Base-by-base conservation (phyloP, 441 rosid species). In the Biscutella laevigata region DNA sequence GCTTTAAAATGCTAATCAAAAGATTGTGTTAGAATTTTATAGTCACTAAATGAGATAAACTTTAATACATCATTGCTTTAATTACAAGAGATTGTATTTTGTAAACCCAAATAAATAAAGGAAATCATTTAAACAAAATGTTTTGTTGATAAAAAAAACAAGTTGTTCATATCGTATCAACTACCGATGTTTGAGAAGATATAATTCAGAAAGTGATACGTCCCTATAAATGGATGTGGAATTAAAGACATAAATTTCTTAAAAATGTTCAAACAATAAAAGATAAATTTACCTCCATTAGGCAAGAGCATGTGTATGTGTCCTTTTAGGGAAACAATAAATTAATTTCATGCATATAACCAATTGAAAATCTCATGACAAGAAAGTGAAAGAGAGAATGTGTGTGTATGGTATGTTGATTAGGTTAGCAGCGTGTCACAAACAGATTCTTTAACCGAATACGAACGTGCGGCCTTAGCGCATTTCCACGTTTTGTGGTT, bases 321-420 rank as follows among this genome's bases (percentile, higher is more conserved):
- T 40, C 66, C 67, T 65, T 63, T 46, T 52, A 39, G 34, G 59
- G 76, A 49, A 71, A 59, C 72, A 68, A 16, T 66, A 53, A 54
- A 49, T 70, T 67, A 68, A 55, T 57, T 53, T 42, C 47, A 48
- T 36, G 49, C 40, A 57, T 35, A 50, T 47, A 40, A 42, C 48
- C 27, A 27, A 59, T 5, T 19, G 13, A 28, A 35, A 39, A 7
- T 25, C 10, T 59, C 46, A 25, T 59, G 66, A 38, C 65, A 59
- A 64, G 54, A 64, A 57, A 62, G 65, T 52, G 37, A 32, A 39
- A 38, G 46, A 40, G 43, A 40, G 56, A 7, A 10, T 51, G 44
- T 32, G 27, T 58, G 24, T 58, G 43, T 44, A 30, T 66, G 60
- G 65, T 51, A 49, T 58, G 37, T 43, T 51, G 29, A 45, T 59